A percentile compares a stretch with the other conserved stretches of the same genome.
Evolutionary conservation across 306 rosid species (phyloP).

Genomic region (Rosa chinensis): DNA sequence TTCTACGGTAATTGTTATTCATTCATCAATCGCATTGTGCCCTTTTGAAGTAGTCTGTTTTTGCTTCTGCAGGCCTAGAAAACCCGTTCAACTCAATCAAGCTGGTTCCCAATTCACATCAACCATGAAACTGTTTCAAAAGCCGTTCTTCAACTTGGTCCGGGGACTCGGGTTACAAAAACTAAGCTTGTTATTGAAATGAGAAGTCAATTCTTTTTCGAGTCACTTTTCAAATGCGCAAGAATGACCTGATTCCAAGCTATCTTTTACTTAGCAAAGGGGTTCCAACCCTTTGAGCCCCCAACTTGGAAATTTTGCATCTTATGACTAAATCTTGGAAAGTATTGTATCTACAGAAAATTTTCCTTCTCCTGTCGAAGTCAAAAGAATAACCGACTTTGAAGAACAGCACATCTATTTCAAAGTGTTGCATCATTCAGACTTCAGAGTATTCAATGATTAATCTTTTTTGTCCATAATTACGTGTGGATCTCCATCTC

Average conservation of each 20-base stretch:
- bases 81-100: constrained; percentile 38
- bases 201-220: neutral
- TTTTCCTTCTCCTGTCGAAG: neutral
- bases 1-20: neutral
- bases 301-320: neutral
- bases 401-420: neutral
- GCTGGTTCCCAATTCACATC: constrained; percentile 31
- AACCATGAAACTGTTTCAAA: constrained; percentile 33
- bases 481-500: neutral
- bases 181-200: constrained; percentile 27
- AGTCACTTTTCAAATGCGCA: neutral
- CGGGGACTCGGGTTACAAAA: constrained; percentile 32
- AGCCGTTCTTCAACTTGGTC: constrained; percentile 28
- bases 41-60: constrained; percentile 39
- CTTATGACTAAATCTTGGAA: neutral
- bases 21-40: neutral
- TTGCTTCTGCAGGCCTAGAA: constrained; percentile 68
- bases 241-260: neutral
- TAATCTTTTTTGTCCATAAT: neutral
- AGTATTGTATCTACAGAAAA: neutral
- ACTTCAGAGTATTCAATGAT: neutral
- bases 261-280: too few relatives aligned
- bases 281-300: neutral
- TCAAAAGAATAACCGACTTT: constrained; percentile 13
- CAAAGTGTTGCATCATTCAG: neutral